Evolutionary conservation across 352 stramenopile species (phyloP).

Genomic region (Globisporangium parvum): DNA sequence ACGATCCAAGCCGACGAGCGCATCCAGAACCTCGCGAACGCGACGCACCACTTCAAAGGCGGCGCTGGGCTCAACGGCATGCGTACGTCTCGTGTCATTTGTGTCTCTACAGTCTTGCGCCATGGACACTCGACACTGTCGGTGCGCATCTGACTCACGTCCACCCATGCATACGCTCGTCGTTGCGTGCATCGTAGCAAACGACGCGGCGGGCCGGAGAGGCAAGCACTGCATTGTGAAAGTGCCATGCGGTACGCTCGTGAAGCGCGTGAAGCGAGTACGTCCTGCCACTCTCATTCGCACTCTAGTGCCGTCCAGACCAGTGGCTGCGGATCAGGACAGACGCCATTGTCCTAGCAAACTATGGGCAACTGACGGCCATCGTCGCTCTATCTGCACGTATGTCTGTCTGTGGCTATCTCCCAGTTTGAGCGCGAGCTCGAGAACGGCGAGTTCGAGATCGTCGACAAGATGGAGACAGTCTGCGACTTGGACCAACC

Average conservation of each 20-base stretch:
- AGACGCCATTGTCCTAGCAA: neutral
- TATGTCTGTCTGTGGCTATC: too few relatives aligned
- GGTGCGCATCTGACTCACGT: neutral
- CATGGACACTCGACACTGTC: too few relatives aligned
- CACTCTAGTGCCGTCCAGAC: slow-evolving; percentile 1
- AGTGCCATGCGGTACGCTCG: slow-evolving; percentile 80
- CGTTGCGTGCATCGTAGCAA: slow-evolving; percentile 31
- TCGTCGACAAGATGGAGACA: slow-evolving; percentile 72
- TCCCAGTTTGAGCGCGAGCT: slow-evolving; percentile 62
- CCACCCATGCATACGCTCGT: neutral
- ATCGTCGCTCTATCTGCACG: neutral
- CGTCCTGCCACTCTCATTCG: slow-evolving; percentile 10
- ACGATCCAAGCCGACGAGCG: slow-evolving; percentile 63
- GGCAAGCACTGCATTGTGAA: slow-evolving; percentile 80
- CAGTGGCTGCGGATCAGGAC: neutral
- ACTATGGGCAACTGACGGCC: neutral
- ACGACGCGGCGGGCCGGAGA: slow-evolving; percentile 64
- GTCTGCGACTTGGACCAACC: slow-evolving; percentile 74
- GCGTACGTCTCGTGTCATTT: slow-evolving; percentile 37
- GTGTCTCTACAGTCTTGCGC: too few relatives aligned
- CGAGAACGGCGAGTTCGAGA: slow-evolving; percentile 73
- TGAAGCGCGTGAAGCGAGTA: slow-evolving; percentile 83
- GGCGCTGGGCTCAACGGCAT: slow-evolving; percentile 77
- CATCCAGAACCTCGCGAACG: slow-evolving; percentile 80
- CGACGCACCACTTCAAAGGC: slow-evolving; percentile 82